Evolutionary conservation across 2,329 filamentous ascomycete species (phyloP).

Genomic region (Aspergillus ruber): DNA sequence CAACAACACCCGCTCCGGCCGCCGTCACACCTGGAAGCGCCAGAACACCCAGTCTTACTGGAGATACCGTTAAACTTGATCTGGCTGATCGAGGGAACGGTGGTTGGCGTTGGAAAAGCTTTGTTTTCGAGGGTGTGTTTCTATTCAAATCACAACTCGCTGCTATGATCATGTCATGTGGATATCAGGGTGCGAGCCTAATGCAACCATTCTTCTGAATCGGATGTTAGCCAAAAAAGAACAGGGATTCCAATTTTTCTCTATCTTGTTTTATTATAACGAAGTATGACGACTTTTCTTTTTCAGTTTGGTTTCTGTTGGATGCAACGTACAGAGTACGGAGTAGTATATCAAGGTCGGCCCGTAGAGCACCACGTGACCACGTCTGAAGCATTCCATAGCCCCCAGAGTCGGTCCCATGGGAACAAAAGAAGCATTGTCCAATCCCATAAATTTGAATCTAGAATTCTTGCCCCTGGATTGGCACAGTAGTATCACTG

Average conservation of each 20-base stretch:
- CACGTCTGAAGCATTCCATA: too few relatives aligned
- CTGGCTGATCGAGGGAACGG: slow-evolving; percentile 20
- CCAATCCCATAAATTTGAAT: too few relatives aligned
- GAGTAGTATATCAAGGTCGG: too few relatives aligned
- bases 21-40: slow-evolving; percentile 99
- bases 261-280: slow-evolving; percentile 27
- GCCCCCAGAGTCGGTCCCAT: too few relatives aligned
- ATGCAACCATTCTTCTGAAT: slow-evolving; percentile 31
- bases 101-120: slow-evolving; percentile 23
- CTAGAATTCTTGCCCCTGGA: too few relatives aligned
- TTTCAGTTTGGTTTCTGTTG: slow-evolving; percentile 1
- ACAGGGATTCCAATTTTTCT: slow-evolving; percentile 14
- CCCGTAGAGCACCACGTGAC: too few relatives aligned
- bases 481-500: too few relatives aligned
- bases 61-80: slow-evolving; percentile 71
- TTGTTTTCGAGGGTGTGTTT: slow-evolving; percentile 28
- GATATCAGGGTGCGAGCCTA: slow-evolving; percentile 26
- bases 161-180: slow-evolving; percentile 21
- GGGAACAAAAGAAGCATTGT: too few relatives aligned
- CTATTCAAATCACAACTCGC: slow-evolving; percentile 25
- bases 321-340: not conserved
- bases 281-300: slow-evolving; percentile 32
- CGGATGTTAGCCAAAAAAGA: slow-evolving; percentile 33
- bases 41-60: slow-evolving; percentile 99
- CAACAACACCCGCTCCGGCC: slow-evolving; percentile 96